Evolutionary conservation across 2,329 filamentous ascomycete species (phyloP).

Genomic region (Paecilomyces formosus): DNA sequence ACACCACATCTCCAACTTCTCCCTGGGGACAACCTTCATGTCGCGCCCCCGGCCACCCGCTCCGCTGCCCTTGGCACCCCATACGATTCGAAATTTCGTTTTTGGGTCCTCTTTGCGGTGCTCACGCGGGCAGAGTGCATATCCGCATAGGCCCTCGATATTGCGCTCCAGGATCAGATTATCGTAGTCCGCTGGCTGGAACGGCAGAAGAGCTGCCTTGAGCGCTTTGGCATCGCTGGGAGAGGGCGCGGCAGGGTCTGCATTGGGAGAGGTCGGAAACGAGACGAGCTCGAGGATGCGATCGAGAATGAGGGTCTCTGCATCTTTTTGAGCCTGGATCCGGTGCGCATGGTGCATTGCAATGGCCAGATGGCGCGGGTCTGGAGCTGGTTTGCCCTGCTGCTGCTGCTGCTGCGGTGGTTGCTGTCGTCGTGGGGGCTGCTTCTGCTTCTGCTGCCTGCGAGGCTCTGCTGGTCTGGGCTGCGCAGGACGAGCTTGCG

Average conservation of each 20-base stretch:
- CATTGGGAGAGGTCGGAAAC: slow-evolving; percentile 46
- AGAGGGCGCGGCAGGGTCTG: slow-evolving; percentile 47
- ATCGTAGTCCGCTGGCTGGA: slow-evolving; percentile 85
- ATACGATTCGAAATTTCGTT: slow-evolving; percentile 62
- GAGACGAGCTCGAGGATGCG: slow-evolving; percentile 65
- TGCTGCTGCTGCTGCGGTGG: slow-evolving; percentile 18
- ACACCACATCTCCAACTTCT: slow-evolving; percentile 81
- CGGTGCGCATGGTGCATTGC: slow-evolving; percentile 76
- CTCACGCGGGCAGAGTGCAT: slow-evolving; percentile 66
- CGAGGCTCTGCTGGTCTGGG: slow-evolving; percentile 26
- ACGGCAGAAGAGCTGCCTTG: slow-evolving; percentile 58
- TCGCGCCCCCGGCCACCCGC: slow-evolving; percentile 43
- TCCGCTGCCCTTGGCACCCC: slow-evolving; percentile 44
- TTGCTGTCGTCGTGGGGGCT: slow-evolving; percentile 22
- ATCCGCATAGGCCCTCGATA: slow-evolving; percentile 74
- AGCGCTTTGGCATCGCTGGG: slow-evolving; percentile 58
- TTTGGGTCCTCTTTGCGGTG: slow-evolving; percentile 50
- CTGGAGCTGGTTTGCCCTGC: slow-evolving; percentile 30
- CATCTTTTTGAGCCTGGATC: slow-evolving; percentile 73
- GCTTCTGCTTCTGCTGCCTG: slow-evolving; percentile 16
- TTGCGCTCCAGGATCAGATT: slow-evolving; percentile 84
- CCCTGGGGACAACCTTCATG: slow-evolving; percentile 59
- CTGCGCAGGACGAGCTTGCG: slow-evolving; percentile 22
- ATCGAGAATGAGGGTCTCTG: slow-evolving; percentile 66
- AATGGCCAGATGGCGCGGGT: slow-evolving; percentile 47